phyloP scores from a whole-genome alignment of 129 eudicot species.

The Chrysanthemum seticuspe region DNA sequence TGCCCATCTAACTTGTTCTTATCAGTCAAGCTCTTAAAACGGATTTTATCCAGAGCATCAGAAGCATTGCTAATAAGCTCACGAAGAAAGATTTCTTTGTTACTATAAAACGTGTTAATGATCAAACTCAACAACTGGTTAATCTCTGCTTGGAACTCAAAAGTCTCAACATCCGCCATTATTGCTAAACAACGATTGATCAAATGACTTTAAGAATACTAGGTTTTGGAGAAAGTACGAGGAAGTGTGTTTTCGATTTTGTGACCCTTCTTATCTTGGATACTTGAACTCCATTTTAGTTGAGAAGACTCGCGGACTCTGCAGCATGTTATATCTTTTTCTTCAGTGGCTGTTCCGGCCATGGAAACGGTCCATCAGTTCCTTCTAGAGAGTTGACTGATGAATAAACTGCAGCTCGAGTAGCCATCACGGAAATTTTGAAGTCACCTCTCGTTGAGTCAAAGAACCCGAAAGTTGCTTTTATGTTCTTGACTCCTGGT shows the following conservation, averaged over 20 bases:
- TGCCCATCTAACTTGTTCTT: constrained; percentile 7
- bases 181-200: neutral
- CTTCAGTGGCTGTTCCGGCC: constrained; percentile 42
- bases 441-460: constrained; percentile 37
- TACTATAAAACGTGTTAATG: constrained; percentile 12
- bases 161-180: neutral
- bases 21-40: constrained; percentile 46
- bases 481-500: constrained; percentile 62
- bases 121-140: too few species aligned
- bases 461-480: constrained; percentile 56
- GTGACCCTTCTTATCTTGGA: too few species aligned
- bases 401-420: constrained; percentile 51
- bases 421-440: constrained; percentile 52
- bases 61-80: constrained; percentile 81
- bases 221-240: neutral
- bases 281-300: too few species aligned
- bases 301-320: neutral
- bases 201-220: neutral
- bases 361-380: constrained; percentile 26
- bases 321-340: constrained; percentile 52
- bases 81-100: constrained; percentile 84
- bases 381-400: constrained; percentile 57
- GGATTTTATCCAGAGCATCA: constrained; percentile 35
- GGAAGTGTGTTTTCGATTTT: neutral
- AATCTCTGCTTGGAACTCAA: neutral